These are phyloP conservation scores for Candida xyloterini DNA, from an alignment of 805 yeast genomes.

Conservation along the genomic window DNA sequence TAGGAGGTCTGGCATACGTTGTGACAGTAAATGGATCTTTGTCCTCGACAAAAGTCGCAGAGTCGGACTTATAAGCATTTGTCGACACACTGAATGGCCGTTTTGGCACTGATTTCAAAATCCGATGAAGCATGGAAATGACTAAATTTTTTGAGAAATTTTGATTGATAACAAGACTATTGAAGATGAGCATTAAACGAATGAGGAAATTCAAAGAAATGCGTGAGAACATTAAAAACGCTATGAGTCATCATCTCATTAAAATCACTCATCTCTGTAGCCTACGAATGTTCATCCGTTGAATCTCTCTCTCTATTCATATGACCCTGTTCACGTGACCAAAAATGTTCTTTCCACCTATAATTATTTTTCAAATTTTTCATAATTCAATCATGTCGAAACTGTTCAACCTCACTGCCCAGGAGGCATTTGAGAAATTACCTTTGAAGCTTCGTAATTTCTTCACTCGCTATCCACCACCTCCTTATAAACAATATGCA, in stretches of 20 bases:
- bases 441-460: slow-evolving; percentile 71
- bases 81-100: slow-evolving; percentile 10
- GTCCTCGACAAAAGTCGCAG: slow-evolving; percentile 40
- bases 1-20: slow-evolving; percentile 74
- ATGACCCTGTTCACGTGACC: slow-evolving; percentile 3
- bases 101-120: slow-evolving; percentile 6
- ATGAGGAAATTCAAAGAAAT: too few relatives aligned
- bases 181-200: too few relatives aligned
- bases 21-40: slow-evolving; percentile 61
- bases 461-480: slow-evolving; percentile 81
- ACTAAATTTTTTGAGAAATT: slow-evolving; percentile 1
- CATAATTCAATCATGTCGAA: slow-evolving; percentile 13
- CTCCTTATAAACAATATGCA: slow-evolving; percentile 68
- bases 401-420: slow-evolving; percentile 29
- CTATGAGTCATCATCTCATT: too few relatives aligned
- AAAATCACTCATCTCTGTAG: too few relatives aligned
- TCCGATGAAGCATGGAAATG: slow-evolving; percentile 7
- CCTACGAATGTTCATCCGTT: too few relatives aligned
- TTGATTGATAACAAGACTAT: slow-evolving; percentile 1
- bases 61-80: slow-evolving; percentile 16
- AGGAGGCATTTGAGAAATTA: slow-evolving; percentile 43
- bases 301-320: not conserved
- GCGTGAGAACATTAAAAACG: too few relatives aligned
- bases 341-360: not conserved
- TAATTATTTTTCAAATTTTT: slow-evolving; percentile 1